Evolutionary conservation across 805 yeast genomes (phyloP), one percentile per base, ranked within the genome.

Genomic region (Cyberlindnera saturnus): DNA sequence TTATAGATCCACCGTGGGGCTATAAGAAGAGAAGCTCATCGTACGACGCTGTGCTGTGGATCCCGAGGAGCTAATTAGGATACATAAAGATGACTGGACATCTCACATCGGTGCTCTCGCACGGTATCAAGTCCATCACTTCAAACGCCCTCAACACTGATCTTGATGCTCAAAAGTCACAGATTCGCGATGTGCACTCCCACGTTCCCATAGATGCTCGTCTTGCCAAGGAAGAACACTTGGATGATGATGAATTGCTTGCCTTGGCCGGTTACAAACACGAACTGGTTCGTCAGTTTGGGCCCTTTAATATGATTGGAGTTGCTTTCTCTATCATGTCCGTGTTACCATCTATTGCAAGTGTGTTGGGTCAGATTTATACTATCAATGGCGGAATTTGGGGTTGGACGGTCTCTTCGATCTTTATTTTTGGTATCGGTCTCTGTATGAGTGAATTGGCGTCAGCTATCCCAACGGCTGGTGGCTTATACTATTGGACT

Each of bases 261-360:
- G 64, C 64, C 23, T 77, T 78, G 49, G 76, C 82, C 43, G 91
- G 91, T 11, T 83, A 83, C 63, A 80, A 80, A 59, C 83, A 81
- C 53, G 90, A 83, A 55, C 65, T 83, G 44, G 70, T 69, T 39
- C 74, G 91, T 60, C 73, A 73, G 26, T 83, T 79, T 56, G 71
- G 81, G 7, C 49, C 51, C n/a, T 45, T 50, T 31, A 77, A 81
- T 57, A 79, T 81, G 39, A 81, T 83, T 52, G 87, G 87, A 45
- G 77, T 82, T 43, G 85, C 88, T 1, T 82, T 79, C 59, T 71
- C 79, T 31, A 79, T 82, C 52, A 81, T 82, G 86, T 81, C 86
- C 14, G 62, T 82, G 34, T 63, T 82, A 30, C 64, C 64, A 8
- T 73, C 81, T n/a, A 75, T 80, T 42, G 75, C 86, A 0, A 74